A percentile compares a stretch with the other conserved stretches of the same genome.
Evolutionary conservation across 257 asterid species (phyloP).

Genomic region (Nicotiana sylvestris): DNA sequence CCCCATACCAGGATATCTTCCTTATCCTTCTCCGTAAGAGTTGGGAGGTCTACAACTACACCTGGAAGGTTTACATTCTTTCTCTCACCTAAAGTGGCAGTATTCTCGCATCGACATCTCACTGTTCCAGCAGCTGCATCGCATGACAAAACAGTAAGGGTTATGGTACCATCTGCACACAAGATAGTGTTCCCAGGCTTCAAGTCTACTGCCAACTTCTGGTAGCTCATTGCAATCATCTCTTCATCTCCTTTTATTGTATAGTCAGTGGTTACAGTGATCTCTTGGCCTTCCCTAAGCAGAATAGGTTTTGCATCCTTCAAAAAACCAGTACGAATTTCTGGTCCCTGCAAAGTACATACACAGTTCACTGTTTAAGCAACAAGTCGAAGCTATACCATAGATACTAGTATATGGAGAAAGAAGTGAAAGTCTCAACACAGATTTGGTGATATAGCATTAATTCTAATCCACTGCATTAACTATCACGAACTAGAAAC

Average conservation of each 20-base stretch:
- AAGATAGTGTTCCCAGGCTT: slow-evolving; percentile 62
- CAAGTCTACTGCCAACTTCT: slow-evolving; percentile 60
- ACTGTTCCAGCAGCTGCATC: slow-evolving; percentile 54
- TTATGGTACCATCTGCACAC: slow-evolving; percentile 77
- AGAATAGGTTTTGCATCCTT: slow-evolving; percentile 67
- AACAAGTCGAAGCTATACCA: not conserved
- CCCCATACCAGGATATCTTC: slow-evolving; percentile 85
- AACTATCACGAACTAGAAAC: not conserved
- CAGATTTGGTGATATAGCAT: not conserved
- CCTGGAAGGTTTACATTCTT: slow-evolving; percentile 84
- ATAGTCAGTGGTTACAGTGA: slow-evolving; percentile 67
- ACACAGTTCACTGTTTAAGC: slow-evolving; percentile 3
- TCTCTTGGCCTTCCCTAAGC: slow-evolving; percentile 65
- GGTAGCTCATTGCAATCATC: slow-evolving; percentile 69
- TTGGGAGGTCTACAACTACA: slow-evolving; percentile 76
- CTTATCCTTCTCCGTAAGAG: slow-evolving; percentile 74
- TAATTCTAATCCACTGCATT: not conserved
- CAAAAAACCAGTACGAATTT: slow-evolving; percentile 76
- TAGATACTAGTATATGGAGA: not conserved
- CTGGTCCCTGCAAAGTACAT: slow-evolving; percentile 58
- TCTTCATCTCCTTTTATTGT: slow-evolving; percentile 59
- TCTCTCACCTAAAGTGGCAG: slow-evolving; percentile 73
- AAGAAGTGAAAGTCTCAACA: not conserved
- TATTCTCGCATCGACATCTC: slow-evolving; percentile 70
- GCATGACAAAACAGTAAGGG: slow-evolving; percentile 61